phyloP scores from a whole-genome alignment of 371 early-diverging fungal genomes.

The Syncephalastrum monosporum region DNA sequence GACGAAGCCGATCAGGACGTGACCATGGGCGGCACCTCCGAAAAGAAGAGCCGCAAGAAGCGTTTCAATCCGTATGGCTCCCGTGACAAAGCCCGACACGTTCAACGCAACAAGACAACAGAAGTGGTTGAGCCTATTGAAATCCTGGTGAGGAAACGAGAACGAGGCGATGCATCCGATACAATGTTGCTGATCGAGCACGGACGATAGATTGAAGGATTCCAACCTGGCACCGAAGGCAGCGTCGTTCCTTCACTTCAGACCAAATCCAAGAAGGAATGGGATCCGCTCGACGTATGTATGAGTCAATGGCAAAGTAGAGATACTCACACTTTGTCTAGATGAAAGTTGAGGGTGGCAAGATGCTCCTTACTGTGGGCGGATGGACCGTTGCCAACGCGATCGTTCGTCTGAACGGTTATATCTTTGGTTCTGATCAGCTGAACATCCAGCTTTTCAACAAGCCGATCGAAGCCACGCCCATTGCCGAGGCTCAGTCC shows the following conservation, averaged over 20 bases:
- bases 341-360: slow-evolving; percentile 22
- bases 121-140: slow-evolving; percentile 24
- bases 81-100: slow-evolving; percentile 16
- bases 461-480: slow-evolving; percentile 11
- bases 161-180: neutral
- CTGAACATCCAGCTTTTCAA: slow-evolving; percentile 25
- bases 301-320: neutral
- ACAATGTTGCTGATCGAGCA: neutral
- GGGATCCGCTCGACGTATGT: slow-evolving; percentile 39
- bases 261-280: slow-evolving; percentile 39
- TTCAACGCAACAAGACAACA: slow-evolving; percentile 10
- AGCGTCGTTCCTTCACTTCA: slow-evolving; percentile 35
- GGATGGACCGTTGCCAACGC: slow-evolving; percentile 34
- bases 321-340: slow-evolving; percentile 1
- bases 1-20: slow-evolving; percentile 29
- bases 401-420: slow-evolving; percentile 44
- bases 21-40: slow-evolving; percentile 33
- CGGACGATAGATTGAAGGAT: slow-evolving; percentile 28
- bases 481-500: slow-evolving; percentile 11
- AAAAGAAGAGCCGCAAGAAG: slow-evolving; percentile 24
- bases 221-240: slow-evolving; percentile 32
- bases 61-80: slow-evolving; percentile 42
- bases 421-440: slow-evolving; percentile 32
- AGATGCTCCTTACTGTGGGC: slow-evolving; percentile 36
- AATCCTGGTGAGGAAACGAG: slow-evolving; percentile 23